Percentiles rank a stretch among this genome's conserved stretches.
phyloP scores from a whole-genome alignment of 805 yeast species.

The Barnettozyma wickerhamii region DNA sequence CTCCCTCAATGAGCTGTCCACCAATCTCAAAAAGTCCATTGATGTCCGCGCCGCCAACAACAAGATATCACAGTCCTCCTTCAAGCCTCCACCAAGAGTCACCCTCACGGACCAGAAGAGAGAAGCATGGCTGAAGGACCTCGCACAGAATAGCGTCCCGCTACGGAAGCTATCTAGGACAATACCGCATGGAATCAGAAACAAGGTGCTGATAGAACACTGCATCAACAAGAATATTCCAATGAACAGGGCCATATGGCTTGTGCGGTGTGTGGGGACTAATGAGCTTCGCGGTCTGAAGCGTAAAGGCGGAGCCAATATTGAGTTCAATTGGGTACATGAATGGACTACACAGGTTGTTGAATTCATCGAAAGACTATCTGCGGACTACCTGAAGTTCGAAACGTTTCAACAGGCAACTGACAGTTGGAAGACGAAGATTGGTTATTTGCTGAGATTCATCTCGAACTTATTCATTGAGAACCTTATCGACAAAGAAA shows the following conservation, averaged over 20 bases:
- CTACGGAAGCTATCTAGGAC: slow-evolving; percentile 66
- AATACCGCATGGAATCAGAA: slow-evolving; percentile 87
- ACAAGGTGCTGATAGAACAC: slow-evolving; percentile 67
- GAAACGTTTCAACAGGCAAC: slow-evolving; percentile 28
- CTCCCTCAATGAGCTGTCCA: slow-evolving; percentile 44
- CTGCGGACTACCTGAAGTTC: slow-evolving; percentile 31
- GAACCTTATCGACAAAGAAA: slow-evolving; percentile 55
- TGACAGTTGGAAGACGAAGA: slow-evolving; percentile 45
- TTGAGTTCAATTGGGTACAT: slow-evolving; percentile 63
- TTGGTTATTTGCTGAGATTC: slow-evolving; percentile 58
- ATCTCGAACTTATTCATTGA: slow-evolving; percentile 65
- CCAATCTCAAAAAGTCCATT: slow-evolving; percentile 44
- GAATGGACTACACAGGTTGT: slow-evolving; percentile 90
- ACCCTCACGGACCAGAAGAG: slow-evolving; percentile 83
- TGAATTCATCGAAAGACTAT: slow-evolving; percentile 43
- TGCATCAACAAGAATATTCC: slow-evolving; percentile 68
- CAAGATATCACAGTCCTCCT: slow-evolving; percentile 45
- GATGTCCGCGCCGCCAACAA: slow-evolving; percentile 42
- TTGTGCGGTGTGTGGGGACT: slow-evolving; percentile 80
- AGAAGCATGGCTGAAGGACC: slow-evolving; percentile 80
- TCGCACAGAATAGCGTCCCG: slow-evolving; percentile 65
- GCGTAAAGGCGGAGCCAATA: slow-evolving; percentile 39
- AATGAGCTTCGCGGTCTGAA: slow-evolving; percentile 64
- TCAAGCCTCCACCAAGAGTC: slow-evolving; percentile 83
- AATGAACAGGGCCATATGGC: slow-evolving; percentile 81